Base-by-base conservation (phyloP, 495 filamentous ascomycete genomes). In the Penicillium steckii region DNA sequence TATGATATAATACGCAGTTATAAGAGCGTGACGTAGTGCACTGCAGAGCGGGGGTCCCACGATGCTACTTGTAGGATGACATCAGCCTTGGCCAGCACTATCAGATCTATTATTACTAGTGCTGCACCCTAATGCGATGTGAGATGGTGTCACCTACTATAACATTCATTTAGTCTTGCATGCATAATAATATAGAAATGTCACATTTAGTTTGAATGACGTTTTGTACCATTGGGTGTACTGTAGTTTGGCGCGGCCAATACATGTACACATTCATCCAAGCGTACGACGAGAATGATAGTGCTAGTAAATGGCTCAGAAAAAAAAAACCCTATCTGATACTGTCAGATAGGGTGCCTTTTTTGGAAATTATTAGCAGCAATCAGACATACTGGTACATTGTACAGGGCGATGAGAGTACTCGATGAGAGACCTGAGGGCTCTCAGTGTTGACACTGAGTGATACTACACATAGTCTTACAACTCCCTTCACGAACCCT, bases 61-160 rank as follows among this genome's bases (percentile, higher is more conserved):
- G 29, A 47, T 15, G 44, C 29, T n/a, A n/a, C n/a, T n/a, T n/a
- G n/a, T n/a, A 35, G 15, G 29, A 47, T 47, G 44, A 47, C 44
- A 32, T 47, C 44, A 32, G 24, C 13, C 33, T 17, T 15, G 33
- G 1, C 33, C 8, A 37, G 8, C 15, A 18, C 33, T 37, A 37
- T 17, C 33, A 37, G 33, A 37, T 37, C 33, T 15, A 37, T 4
- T 37, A 15, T 26, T 18, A 10, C 8, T 21, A 21, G 8, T 23
- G 15, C 27, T 12, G 6, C 12, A 23, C 44, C 27, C 44, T 47
- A 47, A 47, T 47, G 44, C 44, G 23, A 22, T 33, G 44, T 33
- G 22, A 9, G 13, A 41, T 41, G 38, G 38, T 41, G 38, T 41
- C 38, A 41, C 10, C 23, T 12, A 41, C 21, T 41, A 22, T 41